Evolutionary conservation across 2,329 filamentous ascomycete genomes (phyloP).

Genomic region (Alternaria panax): DNA sequence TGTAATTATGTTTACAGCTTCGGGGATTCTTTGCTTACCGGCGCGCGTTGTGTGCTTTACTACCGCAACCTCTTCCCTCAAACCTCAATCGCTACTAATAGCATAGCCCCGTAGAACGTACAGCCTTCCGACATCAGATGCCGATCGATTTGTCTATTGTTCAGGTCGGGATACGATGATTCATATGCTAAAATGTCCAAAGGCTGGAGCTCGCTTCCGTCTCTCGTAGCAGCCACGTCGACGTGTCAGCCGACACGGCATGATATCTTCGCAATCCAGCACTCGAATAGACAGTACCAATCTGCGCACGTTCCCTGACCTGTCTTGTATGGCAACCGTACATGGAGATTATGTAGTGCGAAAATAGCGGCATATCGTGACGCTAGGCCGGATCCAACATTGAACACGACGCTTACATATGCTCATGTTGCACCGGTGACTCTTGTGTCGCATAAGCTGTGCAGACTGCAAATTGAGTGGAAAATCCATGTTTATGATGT

Average conservation of each 20-base stretch:
- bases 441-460: background rate
- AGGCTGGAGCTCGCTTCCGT: background rate
- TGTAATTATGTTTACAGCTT: fast-evolving
- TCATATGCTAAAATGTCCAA: background rate
- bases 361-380: background rate
- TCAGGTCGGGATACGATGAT: background rate
- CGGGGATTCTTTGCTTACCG: background rate
- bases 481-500: background rate
- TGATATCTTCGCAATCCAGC: background rate
- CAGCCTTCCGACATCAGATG: background rate
- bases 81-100: background rate
- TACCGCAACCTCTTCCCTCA: background rate
- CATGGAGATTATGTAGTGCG: background rate
- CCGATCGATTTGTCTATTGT: background rate
- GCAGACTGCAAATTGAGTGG: background rate
- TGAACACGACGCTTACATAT: slow-evolving; percentile 1
- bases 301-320: background rate
- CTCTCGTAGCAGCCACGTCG: background rate
- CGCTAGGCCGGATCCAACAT: background rate
- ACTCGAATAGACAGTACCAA: background rate
- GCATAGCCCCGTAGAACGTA: background rate
- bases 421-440: background rate
- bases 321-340: background rate
- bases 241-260: background rate
- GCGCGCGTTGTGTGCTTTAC: background rate